Conservation (phyloP, 805 yeast genomes). For the Starmerella stigmatis region DNA sequence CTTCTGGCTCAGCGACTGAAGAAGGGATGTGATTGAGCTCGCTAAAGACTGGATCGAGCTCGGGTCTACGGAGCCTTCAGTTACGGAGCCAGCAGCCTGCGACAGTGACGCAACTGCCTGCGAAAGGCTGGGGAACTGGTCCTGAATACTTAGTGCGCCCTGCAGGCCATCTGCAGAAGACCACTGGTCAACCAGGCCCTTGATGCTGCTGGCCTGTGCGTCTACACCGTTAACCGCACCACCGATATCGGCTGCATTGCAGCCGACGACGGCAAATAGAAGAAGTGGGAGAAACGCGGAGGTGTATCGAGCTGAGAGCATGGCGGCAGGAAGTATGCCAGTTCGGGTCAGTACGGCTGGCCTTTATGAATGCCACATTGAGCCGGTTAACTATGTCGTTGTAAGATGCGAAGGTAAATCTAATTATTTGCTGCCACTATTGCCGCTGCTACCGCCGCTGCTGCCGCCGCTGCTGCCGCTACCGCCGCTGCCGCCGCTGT, state of each 20-base stretch:
- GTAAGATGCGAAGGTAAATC: no score
- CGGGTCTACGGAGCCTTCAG: constrained; percentile 13
- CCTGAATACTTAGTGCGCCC: constrained; percentile 21
- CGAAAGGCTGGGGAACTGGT: constrained; percentile 11
- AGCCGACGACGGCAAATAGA: neutral
- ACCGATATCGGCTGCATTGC: constrained; percentile 7
- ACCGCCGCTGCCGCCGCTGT: no score
- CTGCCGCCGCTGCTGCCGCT: no score
- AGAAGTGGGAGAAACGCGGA: no score
- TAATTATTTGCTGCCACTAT: no score
- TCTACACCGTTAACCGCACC: constrained; percentile 5
- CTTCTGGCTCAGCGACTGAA: constrained; percentile 21
- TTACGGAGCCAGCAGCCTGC: constrained; percentile 9
- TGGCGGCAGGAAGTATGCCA: no score
- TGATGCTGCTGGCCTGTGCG: constrained; percentile 5
- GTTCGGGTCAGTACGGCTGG: no score
- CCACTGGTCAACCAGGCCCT: constrained; percentile 13
- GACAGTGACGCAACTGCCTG: constrained; percentile 8
- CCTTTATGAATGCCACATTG: no score
- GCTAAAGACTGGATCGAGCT: constrained; percentile 10
- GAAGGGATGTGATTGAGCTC: constrained; percentile 12
- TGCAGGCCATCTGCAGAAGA: constrained; percentile 14
- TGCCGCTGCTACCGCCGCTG: no score
- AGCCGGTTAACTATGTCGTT: no score
- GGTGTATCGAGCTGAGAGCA: no score